These are phyloP conservation scores for Fusarium sp. DNA, from an alignment of 2,329 filamentous ascomycete genomes.

Conservation along the genomic window DNA sequence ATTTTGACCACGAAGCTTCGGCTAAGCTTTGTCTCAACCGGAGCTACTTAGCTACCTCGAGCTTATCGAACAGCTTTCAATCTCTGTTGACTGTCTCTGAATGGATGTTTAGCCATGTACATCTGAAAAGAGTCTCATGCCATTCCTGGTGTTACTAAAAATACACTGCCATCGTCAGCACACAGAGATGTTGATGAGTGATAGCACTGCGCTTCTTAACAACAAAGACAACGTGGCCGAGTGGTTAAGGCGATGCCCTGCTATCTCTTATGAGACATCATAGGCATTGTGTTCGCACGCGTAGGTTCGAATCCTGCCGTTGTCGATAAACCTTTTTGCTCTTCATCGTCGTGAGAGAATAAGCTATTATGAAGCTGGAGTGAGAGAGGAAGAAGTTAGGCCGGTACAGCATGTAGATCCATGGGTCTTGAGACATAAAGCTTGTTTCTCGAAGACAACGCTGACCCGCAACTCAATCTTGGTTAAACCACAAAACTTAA, in stretches of 20 bases:
- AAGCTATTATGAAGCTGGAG: neutral
- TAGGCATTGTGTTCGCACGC: constrained; percentile 26
- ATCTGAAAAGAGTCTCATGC: neutral
- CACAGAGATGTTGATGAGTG: neutral
- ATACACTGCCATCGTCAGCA: neutral
- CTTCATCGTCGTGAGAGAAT: neutral
- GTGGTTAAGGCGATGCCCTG: constrained; percentile 34
- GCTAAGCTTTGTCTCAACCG: neutral
- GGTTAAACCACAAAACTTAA: too few relatives aligned
- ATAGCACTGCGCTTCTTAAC: neutral
- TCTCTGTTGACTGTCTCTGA: neutral
- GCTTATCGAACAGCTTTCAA: neutral
- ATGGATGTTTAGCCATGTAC: neutral
- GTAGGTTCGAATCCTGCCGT: constrained; percentile 30
- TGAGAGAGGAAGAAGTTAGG: neutral
- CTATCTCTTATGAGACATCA: constrained; percentile 18
- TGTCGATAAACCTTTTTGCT: constrained; percentile 8
- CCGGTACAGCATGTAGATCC: too few relatives aligned
- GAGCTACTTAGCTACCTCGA: neutral
- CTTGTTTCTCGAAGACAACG: too few relatives aligned
- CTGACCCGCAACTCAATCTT: too few relatives aligned
- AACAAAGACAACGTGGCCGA: constrained; percentile 23
- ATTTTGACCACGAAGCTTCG: neutral
- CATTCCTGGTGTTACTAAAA: neutral
- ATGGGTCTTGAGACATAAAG: too few relatives aligned